Conservation (phyloP, 768 basidiomycete species). For the Pulveroboletus ravenelii region DNA sequence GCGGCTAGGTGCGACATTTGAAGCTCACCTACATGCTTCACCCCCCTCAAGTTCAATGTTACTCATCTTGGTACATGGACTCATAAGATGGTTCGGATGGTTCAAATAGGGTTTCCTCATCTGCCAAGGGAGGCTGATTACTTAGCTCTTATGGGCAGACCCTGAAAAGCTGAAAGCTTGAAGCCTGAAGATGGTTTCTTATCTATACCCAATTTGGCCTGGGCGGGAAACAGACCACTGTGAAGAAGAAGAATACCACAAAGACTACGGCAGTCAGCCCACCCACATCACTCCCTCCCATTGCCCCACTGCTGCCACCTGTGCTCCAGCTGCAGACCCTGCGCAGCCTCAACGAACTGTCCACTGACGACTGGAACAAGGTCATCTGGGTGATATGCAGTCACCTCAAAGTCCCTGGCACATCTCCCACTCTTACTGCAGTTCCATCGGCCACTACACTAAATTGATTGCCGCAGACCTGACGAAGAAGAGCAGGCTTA, state of each 20-base stretch:
- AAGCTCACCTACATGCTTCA: too few species aligned
- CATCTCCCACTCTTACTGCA: neutral
- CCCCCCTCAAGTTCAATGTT: too few species aligned
- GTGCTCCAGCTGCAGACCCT: constrained; percentile 15
- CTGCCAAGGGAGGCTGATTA: too few species aligned
- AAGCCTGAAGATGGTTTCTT: too few species aligned
- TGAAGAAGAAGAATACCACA: constrained; percentile 20
- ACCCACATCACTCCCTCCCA: neutral
- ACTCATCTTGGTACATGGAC: too few species aligned
- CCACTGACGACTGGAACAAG: constrained; percentile 44
- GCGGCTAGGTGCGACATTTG: too few species aligned
- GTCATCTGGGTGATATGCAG: constrained; percentile 46
- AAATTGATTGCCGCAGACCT: constrained; percentile 39
- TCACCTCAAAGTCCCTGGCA: constrained; percentile 53
- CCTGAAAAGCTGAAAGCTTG: too few species aligned
- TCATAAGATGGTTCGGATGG: too few species aligned
- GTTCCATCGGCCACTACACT: neutral
- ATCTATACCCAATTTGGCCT: too few species aligned
- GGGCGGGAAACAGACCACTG: constrained; percentile 15
- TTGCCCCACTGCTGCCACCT: constrained; percentile 4
- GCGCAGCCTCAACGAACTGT: constrained; percentile 19
- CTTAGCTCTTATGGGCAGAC: too few species aligned
- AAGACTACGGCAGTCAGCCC: constrained; percentile 1
- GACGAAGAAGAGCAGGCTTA: constrained; percentile 51
- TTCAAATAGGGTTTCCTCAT: too few species aligned